Percentiles rank a stretch among this genome's conserved stretches.
These are phyloP conservation scores for Globisporangium yorkense DNA, from an alignment of 352 stramenopile genomes.

Conservation along the genomic window DNA sequence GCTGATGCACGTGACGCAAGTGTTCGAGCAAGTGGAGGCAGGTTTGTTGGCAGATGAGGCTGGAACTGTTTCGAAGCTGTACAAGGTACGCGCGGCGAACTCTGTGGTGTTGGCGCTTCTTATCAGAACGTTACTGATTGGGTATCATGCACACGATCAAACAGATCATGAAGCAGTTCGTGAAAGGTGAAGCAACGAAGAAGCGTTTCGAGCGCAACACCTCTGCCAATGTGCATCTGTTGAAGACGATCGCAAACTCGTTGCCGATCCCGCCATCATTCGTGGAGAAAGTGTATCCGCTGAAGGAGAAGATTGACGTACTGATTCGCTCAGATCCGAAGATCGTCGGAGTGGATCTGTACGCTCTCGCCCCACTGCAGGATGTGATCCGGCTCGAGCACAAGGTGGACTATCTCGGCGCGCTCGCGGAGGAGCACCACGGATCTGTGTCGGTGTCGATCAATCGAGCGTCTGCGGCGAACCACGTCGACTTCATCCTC, in stretches of 20 bases:
- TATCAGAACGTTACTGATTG: neutral
- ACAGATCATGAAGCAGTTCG: conserved; percentile 44
- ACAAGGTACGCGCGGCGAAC: conserved; percentile 17
- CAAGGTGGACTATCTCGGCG: conserved; percentile 69
- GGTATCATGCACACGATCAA: neutral
- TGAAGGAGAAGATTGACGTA: conserved; percentile 52
- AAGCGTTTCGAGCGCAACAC: conserved; percentile 36
- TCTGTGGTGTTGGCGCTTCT: neutral
- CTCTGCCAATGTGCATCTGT: conserved; percentile 35
- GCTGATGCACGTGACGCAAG: conserved; percentile 54
- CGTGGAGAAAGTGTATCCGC: conserved; percentile 23
- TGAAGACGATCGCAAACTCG: conserved; percentile 35
- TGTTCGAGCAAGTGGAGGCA: conserved; percentile 49
- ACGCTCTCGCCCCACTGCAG: conserved; percentile 39
- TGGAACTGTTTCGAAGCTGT: conserved; percentile 28
- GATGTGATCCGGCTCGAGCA: conserved; percentile 56
- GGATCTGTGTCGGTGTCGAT: conserved; percentile 49
- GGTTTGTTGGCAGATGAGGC: conserved; percentile 31
- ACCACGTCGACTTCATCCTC: conserved; percentile 67
- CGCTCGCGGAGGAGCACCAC: conserved; percentile 51
- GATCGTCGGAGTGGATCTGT: conserved; percentile 62
- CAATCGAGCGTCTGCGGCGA: conserved; percentile 47
- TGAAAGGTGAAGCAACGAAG: conserved; percentile 42
- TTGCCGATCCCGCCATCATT: conserved; percentile 37
- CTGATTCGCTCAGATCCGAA: conserved; percentile 67